Percentiles rank a stretch among this genome's conserved stretches.
Conservation (phyloP, 1,284 basidiomycete species). For the Cryptococcus maquisensis region DNA sequence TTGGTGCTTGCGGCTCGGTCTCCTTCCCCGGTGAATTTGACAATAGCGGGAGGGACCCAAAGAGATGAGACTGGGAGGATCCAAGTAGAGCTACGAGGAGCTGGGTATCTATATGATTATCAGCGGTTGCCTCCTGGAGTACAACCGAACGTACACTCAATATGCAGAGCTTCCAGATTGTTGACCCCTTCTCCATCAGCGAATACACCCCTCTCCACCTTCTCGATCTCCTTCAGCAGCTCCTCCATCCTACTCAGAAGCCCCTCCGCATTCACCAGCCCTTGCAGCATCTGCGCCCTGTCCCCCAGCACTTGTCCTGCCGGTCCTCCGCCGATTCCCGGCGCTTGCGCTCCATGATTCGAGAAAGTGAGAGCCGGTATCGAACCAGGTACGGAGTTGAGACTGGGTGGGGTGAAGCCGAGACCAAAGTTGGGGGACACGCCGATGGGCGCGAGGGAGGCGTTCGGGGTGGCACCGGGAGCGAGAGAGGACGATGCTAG, state of each 20-base stretch:
- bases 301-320: neutral
- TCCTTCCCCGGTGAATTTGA: neutral
- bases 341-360: neutral
- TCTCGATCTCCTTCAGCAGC: slow-evolving; percentile 7
- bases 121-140: neutral
- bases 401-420: neutral
- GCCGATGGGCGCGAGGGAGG: neutral
- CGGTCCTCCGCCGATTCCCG: neutral
- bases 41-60: slow-evolving; percentile 5
- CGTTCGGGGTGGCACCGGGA: neutral
- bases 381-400: neutral
- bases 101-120: slow-evolving; percentile 5
- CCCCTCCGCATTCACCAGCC: slow-evolving; percentile 2
- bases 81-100: slow-evolving; percentile 1
- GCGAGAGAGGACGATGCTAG: neutral
- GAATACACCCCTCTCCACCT: slow-evolving; percentile 9
- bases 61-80: slow-evolving; percentile 5
- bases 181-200: slow-evolving; percentile 2
- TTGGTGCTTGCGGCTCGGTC: neutral
- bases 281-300: neutral
- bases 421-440: slow-evolving; percentile 1
- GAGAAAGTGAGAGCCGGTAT: neutral
- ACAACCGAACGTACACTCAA: slow-evolving; percentile 11
- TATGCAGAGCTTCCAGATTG: slow-evolving; percentile 7
- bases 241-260: slow-evolving; percentile 4